Conservation (phyloP, 495 filamentous ascomycete genomes). For the Daldinia bambusicola region DNA sequence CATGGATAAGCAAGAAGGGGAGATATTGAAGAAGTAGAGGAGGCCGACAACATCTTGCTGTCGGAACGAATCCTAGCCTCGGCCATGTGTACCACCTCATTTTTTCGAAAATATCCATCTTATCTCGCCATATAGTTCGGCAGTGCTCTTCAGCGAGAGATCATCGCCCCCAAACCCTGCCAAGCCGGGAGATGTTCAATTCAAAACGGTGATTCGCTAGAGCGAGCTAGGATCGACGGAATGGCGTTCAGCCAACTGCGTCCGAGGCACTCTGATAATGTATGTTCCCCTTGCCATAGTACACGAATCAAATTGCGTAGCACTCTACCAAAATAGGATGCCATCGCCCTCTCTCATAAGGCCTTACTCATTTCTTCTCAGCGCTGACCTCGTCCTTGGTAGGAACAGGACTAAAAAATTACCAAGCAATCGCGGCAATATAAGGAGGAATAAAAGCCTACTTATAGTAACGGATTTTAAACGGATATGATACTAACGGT, state of each 20-base stretch:
- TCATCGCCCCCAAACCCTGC: conserved; percentile 34
- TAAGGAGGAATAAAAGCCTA: conserved; percentile 36
- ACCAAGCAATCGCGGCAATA: conserved; percentile 17
- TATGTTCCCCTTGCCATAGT: conserved; percentile 16
- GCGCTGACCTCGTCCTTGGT: background rate
- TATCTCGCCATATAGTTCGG: conserved; percentile 8
- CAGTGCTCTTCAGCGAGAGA: conserved; percentile 22
- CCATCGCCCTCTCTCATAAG: background rate
- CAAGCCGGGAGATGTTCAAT: conserved; percentile 47
- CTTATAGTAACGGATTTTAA: conserved; percentile 8
- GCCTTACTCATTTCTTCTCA: background rate
- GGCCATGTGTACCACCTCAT: conserved; percentile 26
- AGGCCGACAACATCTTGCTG: conserved; percentile 17
- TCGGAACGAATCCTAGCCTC: conserved; percentile 2
- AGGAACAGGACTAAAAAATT: background rate
- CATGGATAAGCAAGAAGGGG: conserved; percentile 32
- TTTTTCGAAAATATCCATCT: conserved; percentile 14
- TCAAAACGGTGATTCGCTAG: conserved; percentile 38
- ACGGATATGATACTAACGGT: background rate
- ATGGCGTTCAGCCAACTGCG: conserved; percentile 38
- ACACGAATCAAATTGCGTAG: conserved; percentile 11
- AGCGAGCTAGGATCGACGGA: conserved; percentile 22
- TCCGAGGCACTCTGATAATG: background rate
- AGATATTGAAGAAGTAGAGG: conserved; percentile 17
- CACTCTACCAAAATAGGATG: background rate